Evolutionary conservation across 148 eudicot species (phyloP).

Genomic region (Arctostaphylos glauca): DNA sequence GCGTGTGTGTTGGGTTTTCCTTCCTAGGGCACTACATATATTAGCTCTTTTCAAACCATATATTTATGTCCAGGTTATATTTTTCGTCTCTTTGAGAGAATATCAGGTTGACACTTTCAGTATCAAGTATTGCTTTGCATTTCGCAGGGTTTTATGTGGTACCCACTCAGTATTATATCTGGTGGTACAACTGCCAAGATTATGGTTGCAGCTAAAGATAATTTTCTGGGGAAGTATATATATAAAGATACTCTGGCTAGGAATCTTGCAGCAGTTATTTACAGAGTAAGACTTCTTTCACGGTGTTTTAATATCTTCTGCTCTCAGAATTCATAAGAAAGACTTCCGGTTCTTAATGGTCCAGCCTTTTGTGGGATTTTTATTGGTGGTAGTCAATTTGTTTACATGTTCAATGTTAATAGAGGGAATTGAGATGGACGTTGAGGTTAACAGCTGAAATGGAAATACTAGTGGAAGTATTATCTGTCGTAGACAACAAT

Average conservation of each 20-base stretch:
- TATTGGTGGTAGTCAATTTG: not conserved
- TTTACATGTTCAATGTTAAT: too few relatives aligned
- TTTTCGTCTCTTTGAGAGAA: too few relatives aligned
- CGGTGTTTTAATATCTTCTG: not conserved
- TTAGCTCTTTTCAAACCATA: too few relatives aligned
- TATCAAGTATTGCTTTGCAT: not conserved
- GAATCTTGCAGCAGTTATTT: conserved; percentile 86
- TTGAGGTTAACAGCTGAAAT: not conserved
- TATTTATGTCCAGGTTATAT: too few relatives aligned
- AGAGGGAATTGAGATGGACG: too few relatives aligned
- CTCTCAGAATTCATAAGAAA: not conserved
- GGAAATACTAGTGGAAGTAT: not conserved
- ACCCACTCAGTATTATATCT: conserved; percentile 73
- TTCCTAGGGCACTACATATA: too few relatives aligned
- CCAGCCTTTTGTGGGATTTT: not conserved
- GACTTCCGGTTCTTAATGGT: too few relatives aligned
- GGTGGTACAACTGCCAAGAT: conserved; percentile 99
- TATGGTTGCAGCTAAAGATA: conserved; percentile 96
- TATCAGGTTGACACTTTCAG: not conserved
- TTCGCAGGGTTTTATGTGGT: conserved; percentile 85
- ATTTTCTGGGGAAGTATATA: conserved; percentile 85
- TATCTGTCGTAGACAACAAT: too few relatives aligned
- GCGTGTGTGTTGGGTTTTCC: too few relatives aligned
- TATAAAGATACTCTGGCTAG: conserved; percentile 90
- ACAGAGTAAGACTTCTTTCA: conserved; percentile 46